Conservation (phyloP, 805 yeast genomes). For the Ogataea methanolica region DNA sequence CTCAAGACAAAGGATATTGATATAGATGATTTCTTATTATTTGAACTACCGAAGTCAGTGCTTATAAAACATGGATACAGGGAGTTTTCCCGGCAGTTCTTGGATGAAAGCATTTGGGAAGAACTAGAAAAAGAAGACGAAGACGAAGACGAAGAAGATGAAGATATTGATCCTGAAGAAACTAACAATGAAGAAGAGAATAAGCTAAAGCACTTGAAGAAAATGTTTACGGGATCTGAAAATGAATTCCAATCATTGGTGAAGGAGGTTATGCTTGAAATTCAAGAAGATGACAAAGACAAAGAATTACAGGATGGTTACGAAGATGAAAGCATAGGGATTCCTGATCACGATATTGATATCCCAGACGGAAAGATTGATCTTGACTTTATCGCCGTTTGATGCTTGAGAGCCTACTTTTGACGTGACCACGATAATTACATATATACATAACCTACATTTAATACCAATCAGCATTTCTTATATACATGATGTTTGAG, state of each 20-base stretch:
- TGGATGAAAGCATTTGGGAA: no score
- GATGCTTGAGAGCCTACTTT: no score
- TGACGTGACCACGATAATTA: no score
- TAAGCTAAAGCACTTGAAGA: constrained; percentile 7
- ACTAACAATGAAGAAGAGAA: neutral
- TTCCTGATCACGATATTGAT: neutral
- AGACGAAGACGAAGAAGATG: neutral
- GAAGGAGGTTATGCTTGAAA: constrained; percentile 2
- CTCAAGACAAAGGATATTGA: no score
- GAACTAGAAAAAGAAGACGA: no score
- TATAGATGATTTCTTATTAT: no score
- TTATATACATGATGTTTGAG: no score
- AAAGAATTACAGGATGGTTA: neutral
- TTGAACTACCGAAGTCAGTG: no score
- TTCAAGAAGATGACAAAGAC: neutral
- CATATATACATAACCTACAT: no score
- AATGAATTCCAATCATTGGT: constrained; percentile 5
- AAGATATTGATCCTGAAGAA: neutral
- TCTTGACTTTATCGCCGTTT: neutral
- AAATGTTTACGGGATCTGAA: neutral
- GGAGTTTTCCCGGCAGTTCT: no score
- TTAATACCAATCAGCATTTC: no score
- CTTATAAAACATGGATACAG: no score
- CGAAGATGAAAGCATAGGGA: neutral
- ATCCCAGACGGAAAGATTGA: neutral